A percentile compares a stretch with the other conserved stretches of the same genome.
phyloP scores from a whole-genome alignment of 306 rosid genomes.

The Quercus bicolor region DNA sequence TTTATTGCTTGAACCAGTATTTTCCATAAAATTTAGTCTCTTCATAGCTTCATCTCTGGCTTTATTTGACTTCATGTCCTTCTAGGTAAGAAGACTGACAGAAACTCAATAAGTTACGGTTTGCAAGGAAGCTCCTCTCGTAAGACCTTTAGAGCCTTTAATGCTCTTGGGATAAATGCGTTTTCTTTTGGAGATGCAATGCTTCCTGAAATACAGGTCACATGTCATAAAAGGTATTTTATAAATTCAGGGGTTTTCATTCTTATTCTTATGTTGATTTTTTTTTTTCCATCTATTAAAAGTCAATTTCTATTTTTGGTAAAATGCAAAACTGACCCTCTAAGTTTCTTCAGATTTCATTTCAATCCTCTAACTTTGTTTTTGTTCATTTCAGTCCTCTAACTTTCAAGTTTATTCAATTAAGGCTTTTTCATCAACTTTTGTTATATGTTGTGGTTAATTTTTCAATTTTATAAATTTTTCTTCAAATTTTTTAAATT shows the following conservation, averaged over 20 bases:
- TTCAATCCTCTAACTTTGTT: too few species aligned
- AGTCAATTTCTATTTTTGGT: not conserved
- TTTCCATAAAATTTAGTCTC: not conserved
- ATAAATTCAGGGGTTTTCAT: not conserved
- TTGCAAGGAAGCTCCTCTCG: constrained; percentile 56
- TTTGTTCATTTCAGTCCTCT: too few species aligned
- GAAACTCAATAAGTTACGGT: constrained; percentile 48
- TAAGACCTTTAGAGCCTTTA: constrained; percentile 57
- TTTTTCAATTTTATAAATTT: too few species aligned
- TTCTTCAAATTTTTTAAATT: too few species aligned
- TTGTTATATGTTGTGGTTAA: too few species aligned
- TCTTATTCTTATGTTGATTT: not conserved
- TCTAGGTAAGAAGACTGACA: constrained; percentile 58
- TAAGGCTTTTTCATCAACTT: too few species aligned
- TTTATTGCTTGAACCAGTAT: constrained; percentile 1
- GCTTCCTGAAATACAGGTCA: constrained; percentile 80
- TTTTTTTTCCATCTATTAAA: not conserved
- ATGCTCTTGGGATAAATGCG: constrained; percentile 64
- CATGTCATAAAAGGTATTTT: not conserved
- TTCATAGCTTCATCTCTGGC: not conserved
- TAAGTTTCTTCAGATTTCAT: too few species aligned
- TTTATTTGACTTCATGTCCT: constrained; percentile 5
- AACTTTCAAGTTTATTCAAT: too few species aligned
- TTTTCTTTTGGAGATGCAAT: constrained; percentile 83
- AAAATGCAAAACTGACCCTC: too few species aligned